Conservation (phyloP, 1,139 yeast genomes). For the Lodderomyces metapsilosis region DNA sequence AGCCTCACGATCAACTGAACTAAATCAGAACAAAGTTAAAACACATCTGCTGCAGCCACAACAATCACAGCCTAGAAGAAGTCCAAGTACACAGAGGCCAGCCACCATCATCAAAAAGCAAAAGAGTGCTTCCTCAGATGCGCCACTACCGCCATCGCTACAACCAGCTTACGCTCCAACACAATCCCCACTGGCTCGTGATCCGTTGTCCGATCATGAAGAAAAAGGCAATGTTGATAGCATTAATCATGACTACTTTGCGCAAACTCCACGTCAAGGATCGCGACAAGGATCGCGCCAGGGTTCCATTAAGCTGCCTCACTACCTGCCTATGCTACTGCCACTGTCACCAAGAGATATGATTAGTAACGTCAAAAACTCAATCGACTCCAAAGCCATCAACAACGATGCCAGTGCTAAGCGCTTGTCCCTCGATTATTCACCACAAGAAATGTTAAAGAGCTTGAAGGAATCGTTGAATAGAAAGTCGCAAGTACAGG, state of each 20-base stretch:
- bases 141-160: not conserved
- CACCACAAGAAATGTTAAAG: slow-evolving; percentile 31
- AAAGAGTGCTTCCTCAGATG: not conserved
- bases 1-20: not conserved
- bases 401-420: slow-evolving; percentile 17
- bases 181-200: not conserved
- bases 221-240: not conserved
- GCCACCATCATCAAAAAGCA: not conserved
- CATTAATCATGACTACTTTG: not conserved
- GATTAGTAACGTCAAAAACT: slow-evolving; percentile 22
- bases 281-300: slow-evolving; percentile 2
- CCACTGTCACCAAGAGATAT: slow-evolving; percentile 23
- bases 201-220: not conserved
- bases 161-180: slow-evolving; percentile 1
- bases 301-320: not conserved
- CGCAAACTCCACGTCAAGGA: not conserved
- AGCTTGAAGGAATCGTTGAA: slow-evolving; percentile 25
- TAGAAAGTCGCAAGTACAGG: slow-evolving; percentile 18
- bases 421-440: slow-evolving; percentile 20
- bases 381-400: slow-evolving; percentile 22
- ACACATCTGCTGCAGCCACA: slow-evolving; percentile 3
- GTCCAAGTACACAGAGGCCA: not conserved
- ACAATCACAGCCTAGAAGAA: slow-evolving; percentile 3
- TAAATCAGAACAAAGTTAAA: not conserved
- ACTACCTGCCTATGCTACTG: slow-evolving; percentile 4